Percentiles rank a stretch among this genome's conserved stretches.
Conservation (phyloP, 768 basidiomycete species). For the Rhizopogon roseolus region DNA sequence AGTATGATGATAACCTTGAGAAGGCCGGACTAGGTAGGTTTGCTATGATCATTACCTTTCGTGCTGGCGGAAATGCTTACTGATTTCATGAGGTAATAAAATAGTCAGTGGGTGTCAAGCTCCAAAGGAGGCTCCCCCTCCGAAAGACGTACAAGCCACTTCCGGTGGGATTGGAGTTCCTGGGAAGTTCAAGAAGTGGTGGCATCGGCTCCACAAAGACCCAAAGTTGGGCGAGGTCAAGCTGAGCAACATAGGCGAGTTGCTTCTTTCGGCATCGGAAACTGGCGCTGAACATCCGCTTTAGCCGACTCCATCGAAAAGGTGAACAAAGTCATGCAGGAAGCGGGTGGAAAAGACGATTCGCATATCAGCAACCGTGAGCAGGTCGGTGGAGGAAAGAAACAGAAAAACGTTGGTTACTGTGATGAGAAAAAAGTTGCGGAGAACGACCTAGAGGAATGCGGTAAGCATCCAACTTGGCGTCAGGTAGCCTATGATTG, state of each 20-base stretch:
- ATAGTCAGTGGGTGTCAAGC: neutral
- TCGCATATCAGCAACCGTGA: conserved; percentile 2
- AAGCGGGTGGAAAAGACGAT: neutral
- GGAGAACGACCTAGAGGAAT: conserved; percentile 3
- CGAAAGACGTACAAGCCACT: neutral
- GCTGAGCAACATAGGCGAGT: neutral
- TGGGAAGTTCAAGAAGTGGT: neutral
- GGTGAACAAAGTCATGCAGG: conserved; percentile 2
- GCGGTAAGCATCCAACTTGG: conserved; percentile 1
- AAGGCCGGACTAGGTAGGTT: neutral
- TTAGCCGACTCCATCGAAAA: neutral
- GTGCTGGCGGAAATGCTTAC: neutral
- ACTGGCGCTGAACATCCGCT: neutral
- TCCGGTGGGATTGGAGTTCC: too few relatives aligned
- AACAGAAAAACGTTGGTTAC: conserved; percentile 8
- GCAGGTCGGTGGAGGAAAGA: conserved; percentile 6
- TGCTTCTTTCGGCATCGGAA: neutral
- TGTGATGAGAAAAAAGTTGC: conserved; percentile 6
- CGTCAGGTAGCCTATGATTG: neutral
- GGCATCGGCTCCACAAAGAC: neutral
- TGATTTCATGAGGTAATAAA: neutral
- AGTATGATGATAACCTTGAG: neutral
- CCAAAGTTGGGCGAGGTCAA: neutral
- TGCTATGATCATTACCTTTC: neutral
- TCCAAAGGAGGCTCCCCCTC: too few relatives aligned